Base-by-base conservation (phyloP, 73 alveolate genomes). In the Paramecium pentaurelia region DNA sequence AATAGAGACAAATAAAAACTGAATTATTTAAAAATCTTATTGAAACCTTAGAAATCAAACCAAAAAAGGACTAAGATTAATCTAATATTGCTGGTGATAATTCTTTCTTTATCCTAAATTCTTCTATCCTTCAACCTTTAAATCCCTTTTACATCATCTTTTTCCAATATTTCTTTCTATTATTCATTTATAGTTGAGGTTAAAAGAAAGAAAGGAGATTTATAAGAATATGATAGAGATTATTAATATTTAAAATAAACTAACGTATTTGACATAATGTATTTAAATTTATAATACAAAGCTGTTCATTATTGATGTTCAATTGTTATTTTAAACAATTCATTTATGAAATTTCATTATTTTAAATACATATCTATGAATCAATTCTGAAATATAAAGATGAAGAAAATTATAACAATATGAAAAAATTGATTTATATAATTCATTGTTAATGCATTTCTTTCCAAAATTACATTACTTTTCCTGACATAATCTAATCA, bases 381-480 rank as follows among this genome's bases (percentile, higher is more conserved):
- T 0, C 16, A 7, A 40, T 7, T 40, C 49, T 40, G 0, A 7
- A 40, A 7, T 7, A 38, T 38, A 38, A 6, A 38, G 6, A 38
- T 38, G 6, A 38, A 6, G 45, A 22, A 22, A 0, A 0, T 22
- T 1, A 6, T 38, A 38, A 38, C 0, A 38, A 38, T 38, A 38
- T 38, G 45, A 38, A 38, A 38, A 38, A 38, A 38, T 38, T 38
- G 45, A 38, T 38, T 38, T 38, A 1, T 1, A 38, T 38, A 38
- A 38, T 49, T 80, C 71, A 45, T 45, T 80, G 30, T 80, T 22
- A 42, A 80, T 80, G 91, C 91, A 80, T 80, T 49, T 80, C 91
- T 49, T 80, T 80, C 91, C 91, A 80, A 45, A 80, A 80, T 80
- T 80, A 47, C 91, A 80, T 80, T 9, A 80, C 91, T 49, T 80